Base-by-base conservation (phyloP, 2,329 filamentous ascomycete species). In the Acephala macrosclerotiorum region DNA sequence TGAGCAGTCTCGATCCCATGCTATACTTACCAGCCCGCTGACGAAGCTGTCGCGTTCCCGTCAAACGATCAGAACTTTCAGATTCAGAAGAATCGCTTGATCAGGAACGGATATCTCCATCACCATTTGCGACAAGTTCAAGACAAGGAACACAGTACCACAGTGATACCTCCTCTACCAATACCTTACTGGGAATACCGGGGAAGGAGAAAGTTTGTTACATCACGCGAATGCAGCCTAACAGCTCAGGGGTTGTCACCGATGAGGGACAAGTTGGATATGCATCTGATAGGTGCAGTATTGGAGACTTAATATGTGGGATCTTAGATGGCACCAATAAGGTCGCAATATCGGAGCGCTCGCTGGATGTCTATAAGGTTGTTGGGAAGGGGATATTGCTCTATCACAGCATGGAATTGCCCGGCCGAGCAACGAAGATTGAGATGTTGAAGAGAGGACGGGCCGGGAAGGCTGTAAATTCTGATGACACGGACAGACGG, bases 251-350 rank as follows among this genome's bases (percentile, higher is more conserved):
- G 25, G 8, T 29, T 51, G 16, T 51, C 47, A 51, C 47, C 2
- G 47, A 51, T 51, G 47, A 29, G 47, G 47, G 47, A 18, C 20
- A 51, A 29, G 47, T 51, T 51, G 47, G 47, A 7, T 51, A 51
- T 29, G 49, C 49, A 1, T 20, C 49, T 12, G 3, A 16, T 3
- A 26, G 12, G 12, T 29, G 22, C 26, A 29, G 26, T 6, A 14
- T 29, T 18, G 49, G 14, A 14, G 49, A 53, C 25, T 14, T 53
- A 5, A n/a, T 53, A 26, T 29, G 22, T 25, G 25, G 33, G n/a
- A 26, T 11, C 1, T 14, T 7, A 29, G 12, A 12, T 26, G 26
- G 49, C 26, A 29, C 2, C 26, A 5, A 29, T 7, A 53, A 33
- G 14, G 49, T 33, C 29, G 49, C 49, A 33, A 18, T 53, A 3